These are phyloP conservation scores for Globisporangium rhizosaccharum DNA, from an alignment of 352 stramenopile species.

Conservation along the genomic window DNA sequence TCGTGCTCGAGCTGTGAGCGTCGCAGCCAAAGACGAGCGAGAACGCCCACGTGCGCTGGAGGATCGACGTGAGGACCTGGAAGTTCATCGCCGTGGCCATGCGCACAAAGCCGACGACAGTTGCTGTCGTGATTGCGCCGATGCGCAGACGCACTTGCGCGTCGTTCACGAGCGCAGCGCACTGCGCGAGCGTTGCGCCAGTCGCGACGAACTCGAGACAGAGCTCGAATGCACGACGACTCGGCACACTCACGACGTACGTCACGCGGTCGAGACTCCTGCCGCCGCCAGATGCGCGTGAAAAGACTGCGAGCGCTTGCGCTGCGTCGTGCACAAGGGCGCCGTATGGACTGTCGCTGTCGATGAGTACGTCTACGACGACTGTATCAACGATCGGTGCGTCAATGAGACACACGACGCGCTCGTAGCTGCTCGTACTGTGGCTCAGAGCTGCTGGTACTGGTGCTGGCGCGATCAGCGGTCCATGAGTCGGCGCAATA, in stretches of 20 bases:
- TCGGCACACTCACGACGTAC: conserved; percentile 6
- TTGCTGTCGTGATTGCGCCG: background rate
- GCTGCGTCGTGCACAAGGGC: conserved; percentile 9
- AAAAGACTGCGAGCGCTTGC: conserved; percentile 6
- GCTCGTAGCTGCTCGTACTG: background rate
- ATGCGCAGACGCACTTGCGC: conserved; percentile 4
- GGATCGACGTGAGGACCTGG: conserved; percentile 9
- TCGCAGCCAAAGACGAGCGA: conserved; percentile 11
- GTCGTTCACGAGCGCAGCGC: conserved; percentile 6
- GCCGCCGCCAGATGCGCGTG: background rate
- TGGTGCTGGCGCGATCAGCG: too few relatives aligned
- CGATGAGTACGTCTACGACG: conserved; percentile 10
- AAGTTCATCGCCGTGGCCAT: conserved; percentile 14
- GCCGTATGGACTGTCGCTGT: conserved; percentile 8
- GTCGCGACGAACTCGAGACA: conserved; percentile 9
- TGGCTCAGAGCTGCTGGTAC: background rate
- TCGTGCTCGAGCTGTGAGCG: background rate
- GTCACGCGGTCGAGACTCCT: conserved; percentile 1
- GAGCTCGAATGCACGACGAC: conserved; percentile 9
- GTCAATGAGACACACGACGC: conserved; percentile 9
- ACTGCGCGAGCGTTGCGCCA: conserved; percentile 7
- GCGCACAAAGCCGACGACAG: conserved; percentile 8
- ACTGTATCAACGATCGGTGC: conserved; percentile 13
- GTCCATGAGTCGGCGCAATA: too few relatives aligned
- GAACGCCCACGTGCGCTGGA: conserved; percentile 13